These are phyloP conservation scores for Cadophora gregata DNA, from an alignment of 2,329 filamentous ascomycete genomes.

Conservation along the genomic window DNA sequence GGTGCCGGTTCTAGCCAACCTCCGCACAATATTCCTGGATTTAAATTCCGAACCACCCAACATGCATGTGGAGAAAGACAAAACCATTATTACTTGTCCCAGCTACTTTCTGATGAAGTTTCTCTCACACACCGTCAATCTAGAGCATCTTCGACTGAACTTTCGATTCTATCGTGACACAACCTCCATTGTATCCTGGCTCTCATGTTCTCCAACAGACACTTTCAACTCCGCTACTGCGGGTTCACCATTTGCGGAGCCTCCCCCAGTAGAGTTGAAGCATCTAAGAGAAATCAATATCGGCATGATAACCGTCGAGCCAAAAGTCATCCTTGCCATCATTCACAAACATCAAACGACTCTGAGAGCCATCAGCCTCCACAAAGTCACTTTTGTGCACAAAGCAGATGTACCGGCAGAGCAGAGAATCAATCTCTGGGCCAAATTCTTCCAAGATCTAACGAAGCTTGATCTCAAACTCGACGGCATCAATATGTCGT, in stretches of 20 bases:
- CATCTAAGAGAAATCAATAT: conserved; percentile 52
- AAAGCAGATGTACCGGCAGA: conserved; percentile 33
- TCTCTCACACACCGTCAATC: conserved; percentile 47
- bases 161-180: conserved; percentile 40
- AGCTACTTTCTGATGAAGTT: conserved; percentile 30
- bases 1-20: conserved; percentile 50
- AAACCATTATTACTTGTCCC: conserved; percentile 36
- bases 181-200: conserved; percentile 24
- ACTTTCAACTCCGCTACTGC: neutral
- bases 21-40: conserved; percentile 54
- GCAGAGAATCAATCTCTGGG: conserved; percentile 48
- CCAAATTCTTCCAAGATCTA: conserved; percentile 47
- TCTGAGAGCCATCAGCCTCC: conserved; percentile 53
- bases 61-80: conserved; percentile 34
- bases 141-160: conserved; percentile 61
- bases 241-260: conserved; percentile 22
- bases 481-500: conserved; percentile 24
- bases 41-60: conserved; percentile 33
- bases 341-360: conserved; percentile 52
- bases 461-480: conserved; percentile 34
- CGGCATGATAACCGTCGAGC: conserved; percentile 47
- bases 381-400: conserved; percentile 46
- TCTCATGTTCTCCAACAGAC: conserved; percentile 6
- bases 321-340: conserved; percentile 45
- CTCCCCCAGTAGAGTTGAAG: conserved; percentile 43